phyloP scores from a whole-genome alignment of 805 yeast species.

The Tetrapisispora phaffii region DNA sequence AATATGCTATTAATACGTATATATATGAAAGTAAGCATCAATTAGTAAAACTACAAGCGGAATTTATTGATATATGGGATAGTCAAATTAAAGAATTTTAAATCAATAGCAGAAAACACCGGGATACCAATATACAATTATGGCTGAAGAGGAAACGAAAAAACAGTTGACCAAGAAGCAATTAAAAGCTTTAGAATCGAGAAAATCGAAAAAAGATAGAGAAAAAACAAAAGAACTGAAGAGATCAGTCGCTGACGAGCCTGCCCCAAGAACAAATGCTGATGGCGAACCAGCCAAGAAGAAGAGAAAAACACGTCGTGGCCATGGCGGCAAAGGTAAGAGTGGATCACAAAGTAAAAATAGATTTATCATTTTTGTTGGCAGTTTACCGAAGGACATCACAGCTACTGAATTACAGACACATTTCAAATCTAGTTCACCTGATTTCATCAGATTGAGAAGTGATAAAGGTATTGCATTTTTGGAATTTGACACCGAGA shows the following conservation, averaged over 20 bases:
- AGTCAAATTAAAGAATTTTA: background rate
- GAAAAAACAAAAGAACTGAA: slow-evolving; percentile 13
- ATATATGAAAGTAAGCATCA: background rate
- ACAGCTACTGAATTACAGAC: slow-evolving; percentile 49
- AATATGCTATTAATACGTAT: no score
- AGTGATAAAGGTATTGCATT: slow-evolving; percentile 86
- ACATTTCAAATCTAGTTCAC: slow-evolving; percentile 67
- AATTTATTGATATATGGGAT: background rate
- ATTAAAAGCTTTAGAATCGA: slow-evolving; percentile 28
- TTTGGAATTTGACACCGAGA: slow-evolving; percentile 58
- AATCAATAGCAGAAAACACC: background rate
- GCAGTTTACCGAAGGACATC: slow-evolving; percentile 73
- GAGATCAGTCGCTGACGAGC: slow-evolving; percentile 21
- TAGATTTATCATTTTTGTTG: slow-evolving; percentile 78
- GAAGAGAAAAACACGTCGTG: slow-evolving; percentile 45
- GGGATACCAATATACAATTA: background rate
- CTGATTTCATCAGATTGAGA: slow-evolving; percentile 70
- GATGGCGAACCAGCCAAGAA: slow-evolving; percentile 38
- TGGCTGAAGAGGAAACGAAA: slow-evolving; percentile 10
- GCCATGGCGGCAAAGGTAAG: slow-evolving; percentile 65
- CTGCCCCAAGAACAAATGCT: slow-evolving; percentile 11
- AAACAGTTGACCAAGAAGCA: slow-evolving; percentile 31
- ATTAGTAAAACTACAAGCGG: no score
- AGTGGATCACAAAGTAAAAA: slow-evolving; percentile 33
- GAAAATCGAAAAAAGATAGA: slow-evolving; percentile 25